phyloP scores from a whole-genome alignment of 1,284 basidiomycete genomes.

The Cutaneotrichosporon cavernicola region DNA sequence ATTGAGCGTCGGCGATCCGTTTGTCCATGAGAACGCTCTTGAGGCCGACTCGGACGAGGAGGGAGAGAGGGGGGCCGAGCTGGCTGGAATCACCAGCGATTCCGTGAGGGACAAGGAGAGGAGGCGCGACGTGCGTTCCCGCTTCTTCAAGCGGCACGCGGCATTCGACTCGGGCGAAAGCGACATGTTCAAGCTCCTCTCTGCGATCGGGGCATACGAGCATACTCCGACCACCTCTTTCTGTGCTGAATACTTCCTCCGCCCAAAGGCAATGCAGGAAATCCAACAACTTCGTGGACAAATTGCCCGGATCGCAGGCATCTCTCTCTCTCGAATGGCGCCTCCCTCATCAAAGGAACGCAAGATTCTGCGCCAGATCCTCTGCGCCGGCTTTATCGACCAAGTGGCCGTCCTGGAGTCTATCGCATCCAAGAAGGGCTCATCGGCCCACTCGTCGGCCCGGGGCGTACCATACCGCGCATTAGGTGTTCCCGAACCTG shows the following conservation, averaged over 20 bases:
- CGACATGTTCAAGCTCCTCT: constrained; percentile 83
- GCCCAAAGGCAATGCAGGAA: constrained; percentile 96
- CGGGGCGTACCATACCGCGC: constrained; percentile 82
- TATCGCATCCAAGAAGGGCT: constrained; percentile 60
- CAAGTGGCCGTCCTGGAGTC: constrained; percentile 93
- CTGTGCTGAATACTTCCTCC: constrained; percentile 86
- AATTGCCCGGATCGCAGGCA: constrained; percentile 74
- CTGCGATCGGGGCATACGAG: constrained; percentile 94
- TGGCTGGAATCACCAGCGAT: constrained; percentile 62
- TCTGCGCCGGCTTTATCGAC: constrained; percentile 90
- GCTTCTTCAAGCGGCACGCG: constrained; percentile 76
- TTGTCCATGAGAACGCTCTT: constrained; percentile 74
- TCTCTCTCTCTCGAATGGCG: constrained; percentile 60
- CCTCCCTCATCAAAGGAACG: constrained; percentile 64
- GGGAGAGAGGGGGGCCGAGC: constrained; percentile 53
- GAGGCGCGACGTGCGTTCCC: constrained; percentile 64
- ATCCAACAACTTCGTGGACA: constrained; percentile 95
- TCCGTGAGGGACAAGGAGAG: constrained; percentile 67
- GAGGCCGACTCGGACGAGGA: constrained; percentile 57
- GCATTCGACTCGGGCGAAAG: constrained; percentile 77
- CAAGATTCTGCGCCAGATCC: constrained; percentile 84
- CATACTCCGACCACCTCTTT: constrained; percentile 78
- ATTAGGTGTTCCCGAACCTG: constrained; percentile 77
- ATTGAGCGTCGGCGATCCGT: constrained; percentile 93
- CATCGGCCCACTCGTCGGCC: constrained; percentile 68